Evolutionary conservation across 2,329 filamentous ascomycete genomes (phyloP).

Genomic region (Hansfordia pulvinata): DNA sequence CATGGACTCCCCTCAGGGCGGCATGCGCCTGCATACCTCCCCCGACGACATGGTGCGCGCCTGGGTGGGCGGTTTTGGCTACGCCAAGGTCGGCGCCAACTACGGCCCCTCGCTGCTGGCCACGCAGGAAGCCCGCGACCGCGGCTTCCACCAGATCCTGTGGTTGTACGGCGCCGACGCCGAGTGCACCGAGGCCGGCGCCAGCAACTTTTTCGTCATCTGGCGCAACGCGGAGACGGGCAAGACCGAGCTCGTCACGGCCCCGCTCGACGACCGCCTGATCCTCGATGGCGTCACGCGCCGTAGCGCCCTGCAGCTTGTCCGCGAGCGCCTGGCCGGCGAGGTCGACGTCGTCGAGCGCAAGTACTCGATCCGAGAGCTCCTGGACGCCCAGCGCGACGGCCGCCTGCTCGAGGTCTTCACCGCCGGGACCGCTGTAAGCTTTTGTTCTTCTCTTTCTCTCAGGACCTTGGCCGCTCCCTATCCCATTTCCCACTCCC

Average conservation of each 20-base stretch:
- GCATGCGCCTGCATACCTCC: slow-evolving; percentile 65
- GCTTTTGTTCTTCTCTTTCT: slow-evolving; percentile 18
- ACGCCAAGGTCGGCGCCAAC: slow-evolving; percentile 86
- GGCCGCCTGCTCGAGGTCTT: slow-evolving; percentile 75
- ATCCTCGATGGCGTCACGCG: slow-evolving; percentile 87
- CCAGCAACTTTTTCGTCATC: slow-evolving; percentile 82
- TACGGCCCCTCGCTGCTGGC: slow-evolving; percentile 76
- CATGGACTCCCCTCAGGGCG: slow-evolving; percentile 35
- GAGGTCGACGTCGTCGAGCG: slow-evolving; percentile 65
- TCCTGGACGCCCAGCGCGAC: slow-evolving; percentile 58
- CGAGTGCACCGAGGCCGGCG: slow-evolving; percentile 80
- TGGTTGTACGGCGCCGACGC: slow-evolving; percentile 76
- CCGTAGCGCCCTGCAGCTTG: slow-evolving; percentile 63
- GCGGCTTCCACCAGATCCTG: slow-evolving; percentile 81
- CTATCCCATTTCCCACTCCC: too few relatives aligned
- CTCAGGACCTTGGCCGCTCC: not conserved
- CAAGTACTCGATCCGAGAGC: slow-evolving; percentile 68
- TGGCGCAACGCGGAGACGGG: slow-evolving; percentile 53
- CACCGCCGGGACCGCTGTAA: slow-evolving; percentile 72
- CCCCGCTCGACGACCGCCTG: slow-evolving; percentile 67
- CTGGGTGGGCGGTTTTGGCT: slow-evolving; percentile 88
- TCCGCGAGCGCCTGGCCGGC: slow-evolving; percentile 43
- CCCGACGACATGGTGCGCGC: slow-evolving; percentile 75
- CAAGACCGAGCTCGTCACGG: slow-evolving; percentile 62
- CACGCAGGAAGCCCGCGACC: slow-evolving; percentile 56